Percentiles rank a stretch among this genome's conserved stretches.
phyloP scores from a whole-genome alignment of 495 filamentous ascomycete species.

The Penicillium chermesinum region DNA sequence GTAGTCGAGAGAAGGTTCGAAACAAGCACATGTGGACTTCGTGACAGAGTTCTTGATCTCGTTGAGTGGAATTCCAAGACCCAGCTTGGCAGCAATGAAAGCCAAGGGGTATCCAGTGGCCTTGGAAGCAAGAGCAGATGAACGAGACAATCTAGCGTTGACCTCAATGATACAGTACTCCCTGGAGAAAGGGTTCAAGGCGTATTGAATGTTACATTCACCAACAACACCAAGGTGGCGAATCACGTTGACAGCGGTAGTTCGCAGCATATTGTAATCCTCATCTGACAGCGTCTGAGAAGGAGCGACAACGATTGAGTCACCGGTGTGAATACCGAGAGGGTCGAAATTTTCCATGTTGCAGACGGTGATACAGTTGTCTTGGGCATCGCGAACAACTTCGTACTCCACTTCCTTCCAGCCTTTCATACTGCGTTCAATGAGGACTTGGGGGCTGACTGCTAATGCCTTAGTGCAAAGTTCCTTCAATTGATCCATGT shows the following conservation, averaged over 20 bases:
- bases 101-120: constrained; percentile 96
- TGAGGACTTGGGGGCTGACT: constrained; percentile 90
- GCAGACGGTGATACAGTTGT: constrained; percentile 99
- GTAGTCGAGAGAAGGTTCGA: constrained; percentile 98
- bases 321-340: constrained; percentile 95
- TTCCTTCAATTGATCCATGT: constrained; percentile 78
- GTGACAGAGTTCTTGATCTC: constrained; percentile 96
- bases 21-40: constrained; percentile 93
- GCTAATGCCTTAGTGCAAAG: constrained; percentile 95
- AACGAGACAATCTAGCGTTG: constrained; percentile 94
- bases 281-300: constrained; percentile 96
- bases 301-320: constrained; percentile 96
- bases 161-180: constrained; percentile 99
- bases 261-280: constrained; percentile 98
- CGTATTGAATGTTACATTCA: constrained; percentile 99
- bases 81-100: constrained; percentile 93
- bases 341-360: constrained; percentile 99
- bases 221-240: constrained; percentile 94
- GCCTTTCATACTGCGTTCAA: constrained; percentile 98
- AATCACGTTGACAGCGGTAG: constrained; percentile 97
- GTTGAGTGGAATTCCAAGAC: constrained; percentile 90
- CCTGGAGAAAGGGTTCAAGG: constrained; percentile 89
- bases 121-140: constrained; percentile 94
- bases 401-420: constrained; percentile 99
- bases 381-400: constrained; percentile 88